These are phyloP conservation scores for Porcisia deanei DNA, from an alignment of 208 protist species.

Conservation along the genomic window DNA sequence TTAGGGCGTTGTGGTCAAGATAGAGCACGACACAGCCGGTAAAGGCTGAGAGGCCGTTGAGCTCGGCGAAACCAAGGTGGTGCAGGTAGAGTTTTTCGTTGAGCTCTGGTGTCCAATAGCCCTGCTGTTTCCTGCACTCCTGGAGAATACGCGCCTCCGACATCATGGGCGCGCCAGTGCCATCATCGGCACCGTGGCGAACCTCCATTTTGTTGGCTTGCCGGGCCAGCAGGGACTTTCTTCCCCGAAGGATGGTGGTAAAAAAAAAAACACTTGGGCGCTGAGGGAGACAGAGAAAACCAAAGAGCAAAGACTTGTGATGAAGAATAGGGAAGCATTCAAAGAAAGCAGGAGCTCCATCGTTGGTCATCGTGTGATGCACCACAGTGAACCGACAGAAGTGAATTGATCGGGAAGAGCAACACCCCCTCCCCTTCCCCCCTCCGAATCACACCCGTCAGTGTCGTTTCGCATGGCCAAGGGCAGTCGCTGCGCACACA, in stretches of 20 bases:
- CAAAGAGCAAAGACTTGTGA: neutral
- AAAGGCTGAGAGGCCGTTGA: slow-evolving; percentile 78
- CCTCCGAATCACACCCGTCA: neutral
- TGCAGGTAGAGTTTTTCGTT: slow-evolving; percentile 95
- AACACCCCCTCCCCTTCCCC: too few relatives aligned
- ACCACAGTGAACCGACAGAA: too few relatives aligned
- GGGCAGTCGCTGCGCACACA: neutral
- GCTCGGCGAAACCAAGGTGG: slow-evolving; percentile 75
- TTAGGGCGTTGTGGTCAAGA: slow-evolving; percentile 91
- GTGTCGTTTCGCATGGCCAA: neutral
- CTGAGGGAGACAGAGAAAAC: neutral
- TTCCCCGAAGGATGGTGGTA: neutral
- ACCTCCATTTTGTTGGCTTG: neutral
- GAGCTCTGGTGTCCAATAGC: slow-evolving; percentile 88
- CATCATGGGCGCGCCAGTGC: slow-evolving; percentile 28
- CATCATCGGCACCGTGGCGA: neutral
- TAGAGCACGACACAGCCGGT: slow-evolving; percentile 86
- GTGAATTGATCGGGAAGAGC: too few relatives aligned
- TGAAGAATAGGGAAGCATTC: too few relatives aligned
- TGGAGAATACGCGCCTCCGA: slow-evolving; percentile 55
- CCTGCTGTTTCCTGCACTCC: slow-evolving; percentile 69
- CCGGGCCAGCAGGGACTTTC: too few relatives aligned
- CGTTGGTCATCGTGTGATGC: too few relatives aligned
- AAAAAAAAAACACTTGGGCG: neutral
- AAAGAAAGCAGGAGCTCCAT: too few relatives aligned